Conservation (phyloP, 768 basidiomycete genomes). For the Naganishia vaughanmartiniae region DNA sequence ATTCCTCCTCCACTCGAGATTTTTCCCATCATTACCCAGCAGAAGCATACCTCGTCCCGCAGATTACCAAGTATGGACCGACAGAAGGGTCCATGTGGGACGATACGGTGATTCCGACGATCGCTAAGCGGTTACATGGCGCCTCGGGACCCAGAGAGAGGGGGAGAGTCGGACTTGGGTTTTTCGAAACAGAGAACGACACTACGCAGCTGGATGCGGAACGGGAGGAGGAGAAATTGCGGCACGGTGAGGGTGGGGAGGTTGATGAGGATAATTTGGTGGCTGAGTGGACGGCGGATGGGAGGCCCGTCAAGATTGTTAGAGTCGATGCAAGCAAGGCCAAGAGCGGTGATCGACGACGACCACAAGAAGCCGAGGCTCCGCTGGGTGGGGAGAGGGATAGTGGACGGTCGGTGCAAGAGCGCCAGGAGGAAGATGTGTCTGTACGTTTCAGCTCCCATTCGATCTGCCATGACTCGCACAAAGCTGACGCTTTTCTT, state of each 20-base stretch:
- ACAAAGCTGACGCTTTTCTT: too few relatives aligned
- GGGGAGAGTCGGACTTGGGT: not conserved
- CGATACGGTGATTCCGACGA: conserved; percentile 15
- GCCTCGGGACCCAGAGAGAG: not conserved
- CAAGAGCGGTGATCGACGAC: too few relatives aligned
- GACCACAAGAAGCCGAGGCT: too few relatives aligned
- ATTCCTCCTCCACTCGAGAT: not conserved
- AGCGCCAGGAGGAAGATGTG: too few relatives aligned
- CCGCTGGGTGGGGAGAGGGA: too few relatives aligned
- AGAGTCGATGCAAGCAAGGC: too few relatives aligned
- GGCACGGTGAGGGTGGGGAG: too few relatives aligned
- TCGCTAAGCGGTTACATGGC: not conserved
- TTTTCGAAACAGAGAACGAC: not conserved
- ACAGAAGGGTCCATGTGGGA: conserved; percentile 10
- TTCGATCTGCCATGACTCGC: too few relatives aligned
- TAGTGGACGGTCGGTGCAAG: too few relatives aligned
- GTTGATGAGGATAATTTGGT: not conserved
- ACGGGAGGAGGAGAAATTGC: too few relatives aligned
- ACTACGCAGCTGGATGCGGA: not conserved
- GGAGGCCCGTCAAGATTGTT: not conserved
- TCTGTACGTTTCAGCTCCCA: too few relatives aligned
- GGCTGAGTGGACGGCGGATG: conserved; percentile 10
- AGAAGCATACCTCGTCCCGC: conserved; percentile 18
- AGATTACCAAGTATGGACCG: not conserved
- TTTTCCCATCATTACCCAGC: not conserved